Percentiles rank a stretch among this genome's conserved stretches.
Evolutionary conservation across 352 stramenopile genomes (phyloP).

Genomic region (Pythium oligandrum): DNA sequence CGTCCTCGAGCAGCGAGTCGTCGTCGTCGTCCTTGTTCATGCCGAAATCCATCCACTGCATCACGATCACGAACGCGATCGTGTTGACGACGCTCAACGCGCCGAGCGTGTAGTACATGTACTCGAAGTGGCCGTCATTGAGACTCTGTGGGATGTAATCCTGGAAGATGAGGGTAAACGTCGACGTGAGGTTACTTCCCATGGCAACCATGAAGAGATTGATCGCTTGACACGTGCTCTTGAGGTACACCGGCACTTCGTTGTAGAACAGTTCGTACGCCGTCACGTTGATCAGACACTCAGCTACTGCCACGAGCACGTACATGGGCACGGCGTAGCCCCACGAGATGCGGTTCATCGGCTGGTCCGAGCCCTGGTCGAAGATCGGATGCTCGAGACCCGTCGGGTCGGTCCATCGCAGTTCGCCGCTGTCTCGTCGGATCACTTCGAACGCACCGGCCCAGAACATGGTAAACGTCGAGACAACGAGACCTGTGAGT

Average conservation of each 20-base stretch:
- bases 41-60: slow-evolving; percentile 87
- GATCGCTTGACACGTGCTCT: slow-evolving; percentile 85
- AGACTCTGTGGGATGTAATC: slow-evolving; percentile 67
- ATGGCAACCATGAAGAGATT: slow-evolving; percentile 88
- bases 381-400: slow-evolving; percentile 25
- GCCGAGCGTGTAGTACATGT: slow-evolving; percentile 87
- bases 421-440: slow-evolving; percentile 38
- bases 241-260: slow-evolving; percentile 82
- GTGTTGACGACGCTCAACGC: slow-evolving; percentile 71
- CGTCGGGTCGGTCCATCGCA: slow-evolving; percentile 17
- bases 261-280: slow-evolving; percentile 88
- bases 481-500: slow-evolving; percentile 63
- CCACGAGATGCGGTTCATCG: slow-evolving; percentile 85
- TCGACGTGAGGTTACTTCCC: slow-evolving; percentile 85
- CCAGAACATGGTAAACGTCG: slow-evolving; percentile 83
- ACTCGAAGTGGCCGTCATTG: slow-evolving; percentile 83
- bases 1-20: slow-evolving; percentile 53
- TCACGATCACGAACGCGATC: slow-evolving; percentile 64
- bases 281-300: slow-evolving; percentile 87
- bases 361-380: slow-evolving; percentile 53
- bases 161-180: slow-evolving; percentile 84
- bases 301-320: slow-evolving; percentile 71
- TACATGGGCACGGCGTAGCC: slow-evolving; percentile 81
- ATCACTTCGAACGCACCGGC: slow-evolving; percentile 79
- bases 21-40: slow-evolving; percentile 77